Conservation (phyloP, 176 grass and related monocot species). For the Ensete ventricosum region DNA sequence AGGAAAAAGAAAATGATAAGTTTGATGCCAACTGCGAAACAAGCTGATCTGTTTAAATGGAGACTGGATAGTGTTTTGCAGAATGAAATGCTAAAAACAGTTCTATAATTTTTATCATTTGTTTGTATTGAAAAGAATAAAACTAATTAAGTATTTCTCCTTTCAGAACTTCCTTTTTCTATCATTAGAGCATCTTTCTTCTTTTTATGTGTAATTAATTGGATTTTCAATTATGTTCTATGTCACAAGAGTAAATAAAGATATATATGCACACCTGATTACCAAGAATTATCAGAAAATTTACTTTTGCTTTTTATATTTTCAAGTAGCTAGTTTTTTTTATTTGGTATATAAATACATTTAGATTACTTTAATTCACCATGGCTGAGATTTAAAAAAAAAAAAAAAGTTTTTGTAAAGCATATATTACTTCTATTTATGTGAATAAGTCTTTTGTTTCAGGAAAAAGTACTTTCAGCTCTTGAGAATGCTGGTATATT, state of each 20-base stretch:
- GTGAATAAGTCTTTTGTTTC: constrained; percentile 16
- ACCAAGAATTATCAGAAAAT: no score
- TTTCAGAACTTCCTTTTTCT: neutral
- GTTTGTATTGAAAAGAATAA: neutral
- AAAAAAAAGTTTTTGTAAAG: neutral
- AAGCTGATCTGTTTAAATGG: no score
- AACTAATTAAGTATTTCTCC: neutral
- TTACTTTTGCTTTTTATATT: neutral
- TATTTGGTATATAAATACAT: neutral
- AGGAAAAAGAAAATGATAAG: no score
- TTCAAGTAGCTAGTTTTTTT: neutral
- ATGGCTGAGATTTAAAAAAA: neutral
- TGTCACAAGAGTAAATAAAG: no score
- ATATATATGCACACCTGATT: no score
- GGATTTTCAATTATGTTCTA: neutral
- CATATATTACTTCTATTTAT: neutral
- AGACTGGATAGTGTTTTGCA: no score
- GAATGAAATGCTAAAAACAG: neutral
- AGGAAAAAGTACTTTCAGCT: constrained; percentile 62
- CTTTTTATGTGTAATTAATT: neutral
- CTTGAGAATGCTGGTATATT: constrained; percentile 78
- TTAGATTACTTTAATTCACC: neutral
- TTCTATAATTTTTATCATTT: neutral
- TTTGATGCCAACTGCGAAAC: no score
- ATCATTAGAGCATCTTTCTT: neutral